Conservation (phyloP, 805 yeast genomes). For the Saccharomyces mikatae region DNA sequence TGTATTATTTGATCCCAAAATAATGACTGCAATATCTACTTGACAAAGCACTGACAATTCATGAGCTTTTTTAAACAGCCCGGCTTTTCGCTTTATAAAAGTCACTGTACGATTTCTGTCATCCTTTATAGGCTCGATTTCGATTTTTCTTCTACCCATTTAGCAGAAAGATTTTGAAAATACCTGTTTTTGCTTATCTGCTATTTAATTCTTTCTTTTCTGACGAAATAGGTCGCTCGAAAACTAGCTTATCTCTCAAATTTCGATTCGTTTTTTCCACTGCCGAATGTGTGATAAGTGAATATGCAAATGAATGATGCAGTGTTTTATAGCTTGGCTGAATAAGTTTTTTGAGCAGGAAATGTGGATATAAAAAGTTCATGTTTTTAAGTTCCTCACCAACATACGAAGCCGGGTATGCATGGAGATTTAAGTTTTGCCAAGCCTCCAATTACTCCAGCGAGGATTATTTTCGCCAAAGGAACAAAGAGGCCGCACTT, state of each 20-base stretch:
- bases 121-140: slow-evolving; percentile 81
- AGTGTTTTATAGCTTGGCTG: neutral
- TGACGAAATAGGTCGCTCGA: neutral
- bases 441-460: neutral
- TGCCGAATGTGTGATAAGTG: neutral
- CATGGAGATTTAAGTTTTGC: neutral
- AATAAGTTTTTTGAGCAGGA: neutral
- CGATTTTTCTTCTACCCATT: slow-evolving; percentile 97
- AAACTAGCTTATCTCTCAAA: neutral
- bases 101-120: slow-evolving; percentile 68
- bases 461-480: neutral
- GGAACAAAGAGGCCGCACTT: neutral
- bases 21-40: slow-evolving; percentile 85
- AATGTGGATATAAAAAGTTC: neutral
- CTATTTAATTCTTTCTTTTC: neutral
- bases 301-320: neutral
- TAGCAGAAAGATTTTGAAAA: neutral
- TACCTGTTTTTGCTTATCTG: neutral
- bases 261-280: neutral
- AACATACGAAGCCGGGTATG: neutral
- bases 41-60: slow-evolving; percentile 78
- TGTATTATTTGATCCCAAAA: slow-evolving; percentile 73
- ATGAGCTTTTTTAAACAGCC: slow-evolving; percentile 64
- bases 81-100: slow-evolving; percentile 89
- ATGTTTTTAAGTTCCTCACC: neutral